These are phyloP conservation scores for Astragalus glycyphyllos DNA, from an alignment of 306 rosid species.

Conservation along the genomic window DNA sequence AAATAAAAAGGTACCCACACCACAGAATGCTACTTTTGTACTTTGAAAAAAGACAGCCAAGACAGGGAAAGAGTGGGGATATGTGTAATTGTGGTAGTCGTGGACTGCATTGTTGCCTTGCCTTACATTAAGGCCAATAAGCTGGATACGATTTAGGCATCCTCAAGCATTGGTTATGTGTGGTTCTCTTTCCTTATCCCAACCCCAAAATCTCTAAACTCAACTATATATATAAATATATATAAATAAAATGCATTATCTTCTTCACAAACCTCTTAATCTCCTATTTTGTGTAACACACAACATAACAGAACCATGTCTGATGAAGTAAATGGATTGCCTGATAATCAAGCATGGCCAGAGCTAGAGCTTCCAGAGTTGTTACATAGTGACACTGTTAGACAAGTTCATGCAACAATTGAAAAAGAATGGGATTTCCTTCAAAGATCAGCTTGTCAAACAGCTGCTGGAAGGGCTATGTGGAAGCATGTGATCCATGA, in stretches of 20 bases:
- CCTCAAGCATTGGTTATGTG: conserved; percentile 78
- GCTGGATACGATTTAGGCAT: conserved; percentile 56
- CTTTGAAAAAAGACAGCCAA: conserved; percentile 41
- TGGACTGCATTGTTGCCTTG: conserved; percentile 70
- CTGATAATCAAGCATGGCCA: conserved; percentile 60
- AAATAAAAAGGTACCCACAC: neutral
- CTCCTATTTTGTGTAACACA: conserved; percentile 37
- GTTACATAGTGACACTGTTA: conserved; percentile 61
- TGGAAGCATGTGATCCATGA: conserved; percentile 91
- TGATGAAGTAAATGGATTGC: conserved; percentile 59
- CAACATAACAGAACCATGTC: conserved; percentile 59
- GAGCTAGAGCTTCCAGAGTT: conserved; percentile 82
- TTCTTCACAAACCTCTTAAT: conserved; percentile 45
- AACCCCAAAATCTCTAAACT: conserved; percentile 29
- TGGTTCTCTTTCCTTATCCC: conserved; percentile 99
- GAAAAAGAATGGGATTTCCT: conserved; percentile 85
- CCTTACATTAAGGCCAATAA: conserved; percentile 59
- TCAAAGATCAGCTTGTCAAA: conserved; percentile 85
- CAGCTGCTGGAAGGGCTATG: conserved; percentile 95
- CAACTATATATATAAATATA: conserved; percentile 39
- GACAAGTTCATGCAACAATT: conserved; percentile 70
- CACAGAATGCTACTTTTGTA: conserved; percentile 46
- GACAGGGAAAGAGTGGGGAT: conserved; percentile 38
- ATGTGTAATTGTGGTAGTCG: conserved; percentile 64
- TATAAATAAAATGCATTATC: conserved; percentile 62